A percentile compares a stretch with the other conserved stretches of the same genome.
These are phyloP conservation scores for Rubus parviflorus DNA, from an alignment of 306 rosid genomes.

Conservation along the genomic window DNA sequence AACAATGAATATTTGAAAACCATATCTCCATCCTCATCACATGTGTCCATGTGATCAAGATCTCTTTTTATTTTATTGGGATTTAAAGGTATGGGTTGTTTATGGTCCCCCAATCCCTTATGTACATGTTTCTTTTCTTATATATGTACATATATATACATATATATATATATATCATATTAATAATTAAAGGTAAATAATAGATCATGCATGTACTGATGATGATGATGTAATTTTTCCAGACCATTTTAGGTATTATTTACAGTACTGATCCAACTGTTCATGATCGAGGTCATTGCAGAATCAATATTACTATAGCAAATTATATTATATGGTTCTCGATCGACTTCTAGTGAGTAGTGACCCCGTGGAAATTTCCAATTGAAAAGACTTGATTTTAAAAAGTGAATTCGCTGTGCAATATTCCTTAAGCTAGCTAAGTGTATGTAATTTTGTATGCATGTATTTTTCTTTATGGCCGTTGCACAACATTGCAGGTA, in stretches of 20 bases:
- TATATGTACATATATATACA: not conserved
- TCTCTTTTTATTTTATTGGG: slow-evolving; percentile 59
- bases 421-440: not conserved
- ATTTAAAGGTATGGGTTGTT: slow-evolving; percentile 93
- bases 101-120: slow-evolving; percentile 78
- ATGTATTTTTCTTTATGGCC: not conserved
- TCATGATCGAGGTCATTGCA: slow-evolving; percentile 27
- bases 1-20: slow-evolving; percentile 24
- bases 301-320: not conserved
- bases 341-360: not conserved
- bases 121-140: slow-evolving; percentile 29
- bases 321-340: not conserved
- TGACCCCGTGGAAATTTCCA: not conserved
- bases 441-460: not conserved
- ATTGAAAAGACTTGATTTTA: not conserved
- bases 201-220: slow-evolving; percentile 22
- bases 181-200: slow-evolving; percentile 10
- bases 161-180: too few relatives aligned
- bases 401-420: not conserved
- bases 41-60: slow-evolving; percentile 82
- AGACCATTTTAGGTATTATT: slow-evolving; percentile 14
- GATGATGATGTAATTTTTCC: slow-evolving; percentile 21
- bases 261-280: slow-evolving; percentile 11
- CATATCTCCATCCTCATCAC: slow-evolving; percentile 65
- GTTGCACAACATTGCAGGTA: not conserved